These are phyloP conservation scores for Inonotus hispidus DNA, from an alignment of 1,284 basidiomycete species.

Conservation along the genomic window DNA sequence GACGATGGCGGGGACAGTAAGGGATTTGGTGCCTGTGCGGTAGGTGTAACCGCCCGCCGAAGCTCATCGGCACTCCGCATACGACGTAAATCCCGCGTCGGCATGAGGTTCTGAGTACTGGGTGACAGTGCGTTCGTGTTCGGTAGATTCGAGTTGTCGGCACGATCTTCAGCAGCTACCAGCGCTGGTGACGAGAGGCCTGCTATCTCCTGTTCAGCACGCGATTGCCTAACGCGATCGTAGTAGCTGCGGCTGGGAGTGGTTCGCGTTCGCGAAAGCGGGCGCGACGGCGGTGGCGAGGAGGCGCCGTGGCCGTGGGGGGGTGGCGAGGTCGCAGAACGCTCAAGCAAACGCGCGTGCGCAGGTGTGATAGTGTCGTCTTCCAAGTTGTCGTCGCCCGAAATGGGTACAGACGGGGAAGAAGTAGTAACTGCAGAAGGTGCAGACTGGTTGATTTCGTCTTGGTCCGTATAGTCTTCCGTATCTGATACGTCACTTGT, in stretches of 20 bases:
- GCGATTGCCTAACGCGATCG: conserved; percentile 17
- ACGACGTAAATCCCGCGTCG: conserved; percentile 55
- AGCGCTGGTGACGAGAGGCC: not conserved
- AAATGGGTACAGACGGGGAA: not conserved
- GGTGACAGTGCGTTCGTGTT: not conserved
- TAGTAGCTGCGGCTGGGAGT: conserved; percentile 20
- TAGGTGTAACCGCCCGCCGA: conserved; percentile 37
- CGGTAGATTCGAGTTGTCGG: not conserved
- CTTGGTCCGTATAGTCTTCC: conserved; percentile 50
- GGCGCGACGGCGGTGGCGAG: conserved; percentile 22
- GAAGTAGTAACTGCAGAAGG: not conserved
- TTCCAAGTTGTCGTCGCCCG: conserved; percentile 34
- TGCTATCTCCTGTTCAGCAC: conserved; percentile 6
- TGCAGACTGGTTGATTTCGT: conserved; percentile 1
- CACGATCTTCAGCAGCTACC: conserved; percentile 24
- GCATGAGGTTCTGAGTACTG: conserved; percentile 20
- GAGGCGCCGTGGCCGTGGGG: conserved; percentile 6
- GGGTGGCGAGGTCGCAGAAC: conserved; percentile 43
- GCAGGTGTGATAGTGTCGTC: conserved; percentile 68
- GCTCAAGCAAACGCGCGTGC: conserved; percentile 46
- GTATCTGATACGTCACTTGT: conserved; percentile 39
- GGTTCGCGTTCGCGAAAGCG: conserved; percentile 20
- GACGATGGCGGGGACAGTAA: conserved; percentile 30
- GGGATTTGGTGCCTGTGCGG: conserved; percentile 7
- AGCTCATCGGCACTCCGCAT: conserved; percentile 88